phyloP scores from a whole-genome alignment of 345 rosid genomes.

The Euphorbia peplus region DNA sequence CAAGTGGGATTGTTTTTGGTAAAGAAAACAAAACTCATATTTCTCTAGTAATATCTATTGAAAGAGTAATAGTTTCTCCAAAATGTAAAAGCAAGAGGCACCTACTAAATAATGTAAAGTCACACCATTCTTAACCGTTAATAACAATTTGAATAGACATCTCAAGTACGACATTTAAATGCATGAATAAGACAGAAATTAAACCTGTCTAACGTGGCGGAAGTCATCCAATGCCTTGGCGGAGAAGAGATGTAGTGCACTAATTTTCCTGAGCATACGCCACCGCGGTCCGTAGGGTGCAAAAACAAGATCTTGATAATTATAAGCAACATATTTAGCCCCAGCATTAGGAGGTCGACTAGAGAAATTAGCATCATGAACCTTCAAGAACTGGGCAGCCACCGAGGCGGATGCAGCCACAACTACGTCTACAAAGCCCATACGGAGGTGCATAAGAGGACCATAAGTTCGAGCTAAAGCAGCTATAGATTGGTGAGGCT shows the following conservation, averaged over 20 bases:
- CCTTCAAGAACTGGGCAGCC: conserved; percentile 74
- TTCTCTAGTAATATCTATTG: too few species aligned
- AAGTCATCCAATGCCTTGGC: conserved; percentile 81
- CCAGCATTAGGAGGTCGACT: conserved; percentile 92
- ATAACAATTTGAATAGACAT: too few species aligned
- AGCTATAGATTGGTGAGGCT: conserved; percentile 72
- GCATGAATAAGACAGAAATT: not conserved
- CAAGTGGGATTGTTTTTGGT: too few species aligned
- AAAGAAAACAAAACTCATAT: too few species aligned
- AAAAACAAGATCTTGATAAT: conserved; percentile 88
- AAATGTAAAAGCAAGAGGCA: too few species aligned
- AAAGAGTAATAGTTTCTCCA: too few species aligned
- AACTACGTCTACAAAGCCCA: conserved; percentile 72
- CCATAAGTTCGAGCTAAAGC: conserved; percentile 58
- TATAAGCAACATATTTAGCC: conserved; percentile 80
- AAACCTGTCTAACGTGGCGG: conserved; percentile 73
- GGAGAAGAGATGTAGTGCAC: conserved; percentile 79
- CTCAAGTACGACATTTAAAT: too few species aligned
- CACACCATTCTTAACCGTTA: too few species aligned
- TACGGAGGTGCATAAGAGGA: conserved; percentile 69
- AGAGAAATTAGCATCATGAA: conserved; percentile 75
- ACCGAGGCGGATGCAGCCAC: conserved; percentile 85
- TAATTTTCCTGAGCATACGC: conserved; percentile 82
- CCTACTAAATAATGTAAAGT: too few species aligned
- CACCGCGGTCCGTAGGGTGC: conserved; percentile 89